phyloP scores from a whole-genome alignment of 2,329 filamentous ascomycete species.

The Hymenoscyphus linearis region DNA sequence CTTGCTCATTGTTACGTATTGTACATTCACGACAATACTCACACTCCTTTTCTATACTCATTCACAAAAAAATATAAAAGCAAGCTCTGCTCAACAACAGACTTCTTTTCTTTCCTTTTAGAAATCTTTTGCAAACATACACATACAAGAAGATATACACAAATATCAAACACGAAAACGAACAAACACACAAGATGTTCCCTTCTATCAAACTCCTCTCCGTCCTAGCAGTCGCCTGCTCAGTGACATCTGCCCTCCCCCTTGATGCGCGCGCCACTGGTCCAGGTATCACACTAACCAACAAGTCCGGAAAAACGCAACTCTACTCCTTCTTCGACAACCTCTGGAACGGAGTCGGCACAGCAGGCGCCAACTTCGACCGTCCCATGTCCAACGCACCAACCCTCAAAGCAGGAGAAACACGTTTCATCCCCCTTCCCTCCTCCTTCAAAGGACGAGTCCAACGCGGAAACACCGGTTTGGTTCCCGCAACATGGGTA shows the following conservation, averaged over 20 bases:
- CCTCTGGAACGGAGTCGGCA: constrained; percentile 38
- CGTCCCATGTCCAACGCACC: constrained; percentile 27
- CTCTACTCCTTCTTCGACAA: constrained; percentile 39
- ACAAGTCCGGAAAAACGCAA: constrained; percentile 32
- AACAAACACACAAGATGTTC: constrained; percentile 2
- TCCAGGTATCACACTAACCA: constrained; percentile 36
- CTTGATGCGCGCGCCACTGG: constrained; percentile 6
- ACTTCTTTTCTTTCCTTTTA: no score
- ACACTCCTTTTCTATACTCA: constrained; percentile 1
- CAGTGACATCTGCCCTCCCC: neutral
- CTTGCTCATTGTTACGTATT: neutral
- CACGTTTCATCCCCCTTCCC: constrained; percentile 31
- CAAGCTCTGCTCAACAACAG: neutral
- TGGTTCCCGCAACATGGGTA: constrained; percentile 36
- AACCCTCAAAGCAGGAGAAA: constrained; percentile 30
- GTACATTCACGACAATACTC: neutral
- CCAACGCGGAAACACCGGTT: constrained; percentile 31
- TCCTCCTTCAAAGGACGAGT: constrained; percentile 37
- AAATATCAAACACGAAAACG: no score
- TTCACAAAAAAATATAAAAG: neutral
- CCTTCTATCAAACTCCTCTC: constrained; percentile 3
- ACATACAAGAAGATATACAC: no score
- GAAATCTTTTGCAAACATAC: no score
- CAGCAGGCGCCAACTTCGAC: constrained; percentile 37
- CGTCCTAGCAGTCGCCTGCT: neutral